Conservation (phyloP, 2,329 filamentous ascomycete genomes). For the Xylaria polymorpha region DNA sequence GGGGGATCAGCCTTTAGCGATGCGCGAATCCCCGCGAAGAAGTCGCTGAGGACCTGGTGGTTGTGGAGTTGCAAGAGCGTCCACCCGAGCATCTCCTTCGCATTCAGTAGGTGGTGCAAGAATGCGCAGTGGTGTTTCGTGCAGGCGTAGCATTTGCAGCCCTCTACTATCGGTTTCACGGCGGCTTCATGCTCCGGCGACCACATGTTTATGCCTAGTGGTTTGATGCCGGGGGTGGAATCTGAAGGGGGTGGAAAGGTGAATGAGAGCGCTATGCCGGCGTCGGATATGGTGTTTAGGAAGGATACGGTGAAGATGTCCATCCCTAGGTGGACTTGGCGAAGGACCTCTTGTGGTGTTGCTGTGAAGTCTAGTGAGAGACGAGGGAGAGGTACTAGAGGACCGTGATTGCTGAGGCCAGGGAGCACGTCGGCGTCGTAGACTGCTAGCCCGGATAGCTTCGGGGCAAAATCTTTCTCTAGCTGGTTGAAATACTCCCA, state of each 20-base stretch:
- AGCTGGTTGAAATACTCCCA: conserved; percentile 82
- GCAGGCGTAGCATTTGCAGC: conserved; percentile 87
- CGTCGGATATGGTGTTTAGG: conserved; percentile 78
- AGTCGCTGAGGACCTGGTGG: conserved; percentile 74
- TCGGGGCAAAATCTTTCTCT: conserved; percentile 67
- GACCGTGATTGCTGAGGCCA: conserved; percentile 68
- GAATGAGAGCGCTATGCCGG: conserved; percentile 86
- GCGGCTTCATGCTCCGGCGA: conserved; percentile 69
- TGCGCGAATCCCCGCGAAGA: conserved; percentile 77
- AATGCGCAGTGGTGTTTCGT: conserved; percentile 86
- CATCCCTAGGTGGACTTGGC: conserved; percentile 79
- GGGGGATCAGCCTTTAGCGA: conserved; percentile 70
- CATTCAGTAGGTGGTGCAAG: conserved; percentile 84
- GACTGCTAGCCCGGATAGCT: conserved; percentile 77
- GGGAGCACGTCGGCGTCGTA: conserved; percentile 78
- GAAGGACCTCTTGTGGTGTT: conserved; percentile 81
- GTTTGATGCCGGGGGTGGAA: conserved; percentile 46
- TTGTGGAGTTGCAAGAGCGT: conserved; percentile 93
- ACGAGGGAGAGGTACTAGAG: conserved; percentile 73
- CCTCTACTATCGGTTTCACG: conserved; percentile 68
- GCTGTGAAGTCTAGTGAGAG: conserved; percentile 72
- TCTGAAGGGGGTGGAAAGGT: conserved; percentile 68
- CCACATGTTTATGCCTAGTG: conserved; percentile 86
- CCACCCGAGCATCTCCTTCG: conserved; percentile 98
- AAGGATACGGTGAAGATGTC: conserved; percentile 86